A percentile compares a stretch with the other conserved stretches of the same genome.
Evolutionary conservation across 2,329 filamentous ascomycete genomes (phyloP).

Genomic region (Fusarium domesticum): DNA sequence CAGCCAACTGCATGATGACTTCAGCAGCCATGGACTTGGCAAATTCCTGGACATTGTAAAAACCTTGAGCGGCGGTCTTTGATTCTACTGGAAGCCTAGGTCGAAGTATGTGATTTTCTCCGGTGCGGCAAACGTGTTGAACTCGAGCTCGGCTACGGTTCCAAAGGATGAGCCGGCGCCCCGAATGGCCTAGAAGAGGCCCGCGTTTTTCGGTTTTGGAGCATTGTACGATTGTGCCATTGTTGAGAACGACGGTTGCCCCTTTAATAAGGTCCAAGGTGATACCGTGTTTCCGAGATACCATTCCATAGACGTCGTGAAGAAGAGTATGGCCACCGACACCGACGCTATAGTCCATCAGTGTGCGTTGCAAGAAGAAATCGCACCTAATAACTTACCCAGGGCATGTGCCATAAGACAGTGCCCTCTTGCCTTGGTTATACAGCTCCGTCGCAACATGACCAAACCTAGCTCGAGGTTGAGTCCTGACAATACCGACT

Average conservation of each 20-base stretch:
- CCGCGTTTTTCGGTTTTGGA: conserved; percentile 23
- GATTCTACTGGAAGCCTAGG: conserved; percentile 22
- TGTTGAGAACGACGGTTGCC: conserved; percentile 30
- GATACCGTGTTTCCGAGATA: conserved; percentile 30
- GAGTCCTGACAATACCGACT: conserved; percentile 23
- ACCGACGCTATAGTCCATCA: conserved; percentile 25
- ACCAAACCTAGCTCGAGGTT: conserved; percentile 50
- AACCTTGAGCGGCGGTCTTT: conserved; percentile 16
- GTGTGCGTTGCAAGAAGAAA: background rate
- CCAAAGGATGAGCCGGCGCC: conserved; percentile 34
- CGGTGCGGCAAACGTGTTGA: conserved; percentile 26
- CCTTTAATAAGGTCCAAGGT: conserved; percentile 30
- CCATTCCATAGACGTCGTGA: conserved; percentile 34
- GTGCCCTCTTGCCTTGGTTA: conserved; percentile 40
- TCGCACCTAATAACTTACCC: conserved; percentile 34
- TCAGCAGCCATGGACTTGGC: conserved; percentile 28
- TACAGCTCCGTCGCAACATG: conserved; percentile 43
- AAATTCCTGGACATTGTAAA: conserved; percentile 29
- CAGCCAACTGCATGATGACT: conserved; percentile 28
- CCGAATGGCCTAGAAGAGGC: conserved; percentile 32
- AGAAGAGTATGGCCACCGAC: conserved; percentile 31
- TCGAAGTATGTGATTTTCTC: conserved; percentile 22
- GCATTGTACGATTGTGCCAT: conserved; percentile 27
- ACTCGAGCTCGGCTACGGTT: conserved; percentile 31
- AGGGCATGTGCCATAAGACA: conserved; percentile 52